Evolutionary conservation across 1,139 yeast genomes (phyloP).

Genomic region (Yamadazyma dendronema): DNA sequence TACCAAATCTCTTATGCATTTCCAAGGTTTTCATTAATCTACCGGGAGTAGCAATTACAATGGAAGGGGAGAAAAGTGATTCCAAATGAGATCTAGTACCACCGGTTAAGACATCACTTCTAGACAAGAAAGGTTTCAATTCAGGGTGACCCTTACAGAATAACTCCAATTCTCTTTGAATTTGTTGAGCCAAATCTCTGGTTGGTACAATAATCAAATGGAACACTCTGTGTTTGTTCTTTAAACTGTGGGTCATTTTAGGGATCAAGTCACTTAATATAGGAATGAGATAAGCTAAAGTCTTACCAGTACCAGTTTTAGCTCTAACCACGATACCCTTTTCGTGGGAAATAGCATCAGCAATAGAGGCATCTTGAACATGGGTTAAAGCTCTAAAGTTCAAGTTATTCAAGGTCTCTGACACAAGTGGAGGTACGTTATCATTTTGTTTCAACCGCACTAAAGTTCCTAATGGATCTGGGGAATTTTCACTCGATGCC

Average conservation of each 20-base stretch:
- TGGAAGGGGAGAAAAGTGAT: constrained; percentile 29
- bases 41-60: constrained; percentile 91
- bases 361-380: constrained; percentile 73
- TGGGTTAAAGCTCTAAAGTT: constrained; percentile 60
- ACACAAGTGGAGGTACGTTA: constrained; percentile 15
- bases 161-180: constrained; percentile 56
- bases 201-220: constrained; percentile 86
- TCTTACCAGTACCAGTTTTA: constrained; percentile 95
- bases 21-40: constrained; percentile 65
- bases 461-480: constrained; percentile 13
- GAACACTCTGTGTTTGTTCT: constrained; percentile 37
- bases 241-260: constrained; percentile 10
- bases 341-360: constrained; percentile 59
- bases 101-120: constrained; percentile 36
- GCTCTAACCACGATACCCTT: constrained; percentile 81
- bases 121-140: constrained; percentile 26
- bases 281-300: constrained; percentile 84
- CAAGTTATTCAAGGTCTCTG: constrained; percentile 36
- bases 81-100: constrained; percentile 30
- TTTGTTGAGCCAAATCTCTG: constrained; percentile 87
- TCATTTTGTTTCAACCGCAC: constrained; percentile 14
- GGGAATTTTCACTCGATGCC: constrained; percentile 4
- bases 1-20: constrained; percentile 36
- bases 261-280: constrained; percentile 38
- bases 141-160: constrained; percentile 15